These are phyloP conservation scores for Yamadazyma olivae DNA, from an alignment of 805 yeast species.

Conservation along the genomic window DNA sequence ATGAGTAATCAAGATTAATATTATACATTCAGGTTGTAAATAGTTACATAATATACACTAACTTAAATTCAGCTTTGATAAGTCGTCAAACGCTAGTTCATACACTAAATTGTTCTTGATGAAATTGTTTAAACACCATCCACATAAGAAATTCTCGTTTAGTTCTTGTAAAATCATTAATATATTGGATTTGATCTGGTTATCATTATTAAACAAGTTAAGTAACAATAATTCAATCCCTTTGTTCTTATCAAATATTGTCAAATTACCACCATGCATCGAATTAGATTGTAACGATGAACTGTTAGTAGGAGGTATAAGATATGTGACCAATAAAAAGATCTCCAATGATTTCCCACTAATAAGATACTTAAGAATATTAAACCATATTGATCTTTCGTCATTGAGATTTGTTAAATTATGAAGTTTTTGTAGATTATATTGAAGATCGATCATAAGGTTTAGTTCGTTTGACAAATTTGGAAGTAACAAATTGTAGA, in stretches of 20 bases:
- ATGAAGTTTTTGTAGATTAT: slow-evolving; percentile 37
- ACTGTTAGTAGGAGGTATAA: slow-evolving; percentile 39
- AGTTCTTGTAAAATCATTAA: slow-evolving; percentile 43
- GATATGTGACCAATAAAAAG: slow-evolving; percentile 36
- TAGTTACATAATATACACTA: neutral
- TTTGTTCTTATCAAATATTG: slow-evolving; percentile 42
- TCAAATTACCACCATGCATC: slow-evolving; percentile 36
- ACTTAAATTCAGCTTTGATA: slow-evolving; percentile 9
- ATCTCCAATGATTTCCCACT: slow-evolving; percentile 41
- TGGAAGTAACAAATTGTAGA: slow-evolving; percentile 31
- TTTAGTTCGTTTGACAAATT: slow-evolving; percentile 39
- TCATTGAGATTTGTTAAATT: slow-evolving; percentile 17
- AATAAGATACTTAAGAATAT: slow-evolving; percentile 38
- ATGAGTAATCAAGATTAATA: too few relatives aligned
- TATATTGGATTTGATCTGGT: slow-evolving; percentile 36
- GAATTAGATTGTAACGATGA: slow-evolving; percentile 36
- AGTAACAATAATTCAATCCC: slow-evolving; percentile 41
- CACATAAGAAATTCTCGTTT: slow-evolving; percentile 41
- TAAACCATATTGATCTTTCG: slow-evolving; percentile 36
- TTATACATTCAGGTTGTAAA: too few relatives aligned
- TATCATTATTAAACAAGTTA: slow-evolving; percentile 40
- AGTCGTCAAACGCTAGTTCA: slow-evolving; percentile 38
- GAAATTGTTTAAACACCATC: slow-evolving; percentile 41
- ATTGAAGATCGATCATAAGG: slow-evolving; percentile 40
- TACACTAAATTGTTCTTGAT: slow-evolving; percentile 36